Percentiles rank a stretch among this genome's conserved stretches.
These are phyloP conservation scores for Coemansia asiatica DNA, from an alignment of 192 early-diverging fungal genomes.

Conservation along the genomic window DNA sequence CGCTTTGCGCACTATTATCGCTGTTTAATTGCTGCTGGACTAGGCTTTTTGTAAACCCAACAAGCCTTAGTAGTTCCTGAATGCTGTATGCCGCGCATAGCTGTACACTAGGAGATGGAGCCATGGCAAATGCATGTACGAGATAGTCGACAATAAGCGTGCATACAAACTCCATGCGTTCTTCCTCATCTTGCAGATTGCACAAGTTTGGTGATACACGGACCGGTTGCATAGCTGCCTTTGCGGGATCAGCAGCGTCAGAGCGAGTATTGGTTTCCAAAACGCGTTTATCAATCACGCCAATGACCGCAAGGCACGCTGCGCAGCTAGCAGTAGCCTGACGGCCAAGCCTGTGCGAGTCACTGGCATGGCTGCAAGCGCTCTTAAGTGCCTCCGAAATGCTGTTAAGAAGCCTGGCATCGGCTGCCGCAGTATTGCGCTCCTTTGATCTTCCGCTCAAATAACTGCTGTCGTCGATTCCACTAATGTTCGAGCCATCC, in stretches of 20 bases:
- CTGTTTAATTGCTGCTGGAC: conserved; percentile 7
- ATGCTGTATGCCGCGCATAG: conserved; percentile 47
- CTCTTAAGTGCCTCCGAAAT: conserved; percentile 16
- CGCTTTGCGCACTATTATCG: background rate
- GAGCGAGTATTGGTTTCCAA: conserved; percentile 4
- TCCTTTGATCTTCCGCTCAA: background rate
- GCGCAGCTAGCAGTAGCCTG: conserved; percentile 47
- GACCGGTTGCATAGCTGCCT: background rate
- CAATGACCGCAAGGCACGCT: conserved; percentile 40
- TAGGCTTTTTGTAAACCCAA: conserved; percentile 42
- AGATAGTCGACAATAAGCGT: conserved; percentile 47
- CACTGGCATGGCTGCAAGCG: conserved; percentile 18
- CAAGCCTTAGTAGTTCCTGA: conserved; percentile 46
- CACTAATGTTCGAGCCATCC: background rate
- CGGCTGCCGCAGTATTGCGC: conserved; percentile 9
- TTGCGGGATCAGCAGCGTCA: background rate
- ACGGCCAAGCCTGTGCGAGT: conserved; percentile 21
- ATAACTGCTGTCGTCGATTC: background rate
- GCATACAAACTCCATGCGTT: conserved; percentile 45
- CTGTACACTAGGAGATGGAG: conserved; percentile 49
- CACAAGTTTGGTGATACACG: conserved; percentile 11
- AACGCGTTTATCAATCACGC: conserved; percentile 18
- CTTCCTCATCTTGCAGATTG: conserved; percentile 29
- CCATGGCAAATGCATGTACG: conserved; percentile 44
- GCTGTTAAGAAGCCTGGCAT: conserved; percentile 21